A percentile compares a stretch with the other conserved stretches of the same genome.
phyloP scores from a whole-genome alignment of 345 rosid species.

The Populus alba region DNA sequence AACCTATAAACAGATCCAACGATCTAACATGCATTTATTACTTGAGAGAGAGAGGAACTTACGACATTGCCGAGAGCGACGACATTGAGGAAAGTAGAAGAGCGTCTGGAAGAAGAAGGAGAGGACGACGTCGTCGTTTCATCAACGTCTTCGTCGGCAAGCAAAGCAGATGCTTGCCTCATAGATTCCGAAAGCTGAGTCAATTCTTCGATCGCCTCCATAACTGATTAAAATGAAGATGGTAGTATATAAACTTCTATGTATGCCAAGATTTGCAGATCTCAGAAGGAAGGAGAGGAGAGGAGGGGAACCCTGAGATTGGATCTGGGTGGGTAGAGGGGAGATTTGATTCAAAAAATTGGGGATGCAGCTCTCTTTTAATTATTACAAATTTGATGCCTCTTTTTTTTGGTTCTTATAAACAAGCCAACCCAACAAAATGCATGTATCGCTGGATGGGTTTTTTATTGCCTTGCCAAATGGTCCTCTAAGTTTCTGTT shows the following conservation, averaged over 20 bases:
- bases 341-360: neutral
- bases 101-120: slow-evolving; percentile 50
- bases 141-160: slow-evolving; percentile 88
- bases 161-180: slow-evolving; percentile 79
- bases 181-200: slow-evolving; percentile 84
- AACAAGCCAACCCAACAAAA: neutral
- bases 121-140: slow-evolving; percentile 41
- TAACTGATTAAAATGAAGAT: slow-evolving; percentile 10
- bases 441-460: neutral
- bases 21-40: neutral
- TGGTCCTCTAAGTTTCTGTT: neutral
- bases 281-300: neutral
- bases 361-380: neutral
- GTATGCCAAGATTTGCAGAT: neutral
- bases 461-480: neutral
- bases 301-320: slow-evolving; percentile 11
- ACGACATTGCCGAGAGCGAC: slow-evolving; percentile 89
- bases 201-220: slow-evolving; percentile 98
- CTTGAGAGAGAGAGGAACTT: slow-evolving; percentile 26
- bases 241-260: neutral
- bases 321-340: slow-evolving; percentile 3
- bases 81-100: slow-evolving; percentile 76
- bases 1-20: slow-evolving; percentile 9
- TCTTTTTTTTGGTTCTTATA: neutral
- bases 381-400: neutral